Base-by-base conservation (phyloP, 2,329 filamentous ascomycete genomes). In the Aspergillus puulaauensis region DNA sequence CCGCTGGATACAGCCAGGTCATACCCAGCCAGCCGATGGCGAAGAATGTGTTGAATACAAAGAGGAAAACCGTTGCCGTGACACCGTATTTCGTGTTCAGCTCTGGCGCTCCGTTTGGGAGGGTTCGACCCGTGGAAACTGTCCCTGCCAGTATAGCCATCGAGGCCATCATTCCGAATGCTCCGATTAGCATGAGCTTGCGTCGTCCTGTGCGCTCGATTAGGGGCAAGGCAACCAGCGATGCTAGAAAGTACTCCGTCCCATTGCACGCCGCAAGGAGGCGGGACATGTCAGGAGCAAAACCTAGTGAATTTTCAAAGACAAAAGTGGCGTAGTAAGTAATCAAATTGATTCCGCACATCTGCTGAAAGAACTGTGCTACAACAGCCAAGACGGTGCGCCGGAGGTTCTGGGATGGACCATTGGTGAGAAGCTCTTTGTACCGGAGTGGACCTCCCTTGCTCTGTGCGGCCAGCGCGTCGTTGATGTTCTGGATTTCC, bases 1-100 rank as follows among this genome's bases (percentile, higher is more conserved):
- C 80, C 31, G 79, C 75, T 0, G 77, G 67, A 35, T 69, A 66
- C n/a, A 66, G 51, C 84, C 83, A 88, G 0, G 84, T 83, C 8
- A 86, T 76, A 9, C 84, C 83, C 4, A 86, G 68, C 82, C 82
- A 86, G 31, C 57, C 59, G 14, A 55, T 55, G 6, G 57, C 60
- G n/a, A 62, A 64, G 51, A 57, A 53, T 5, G 57, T 57, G 55
- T 62, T 64, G 31, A 58, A 64, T 1, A 59, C 24, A 50, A 64
- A 64, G 33, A 64, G 49, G 23, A 60, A 58, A 15, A 64, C 61
- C 65, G 87, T 19, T 0, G 41, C 41, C 9, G 19, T 45, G 41
- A 23, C 11, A 1, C 27, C 27, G 9, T 31, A 31, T 4, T 31
- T 31, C 4, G 27, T 31, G 1, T 31, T 3, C 27, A 31, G 9